phyloP scores from a whole-genome alignment of 1,284 basidiomycete genomes.

The Cryptococcus hybrid region DNA sequence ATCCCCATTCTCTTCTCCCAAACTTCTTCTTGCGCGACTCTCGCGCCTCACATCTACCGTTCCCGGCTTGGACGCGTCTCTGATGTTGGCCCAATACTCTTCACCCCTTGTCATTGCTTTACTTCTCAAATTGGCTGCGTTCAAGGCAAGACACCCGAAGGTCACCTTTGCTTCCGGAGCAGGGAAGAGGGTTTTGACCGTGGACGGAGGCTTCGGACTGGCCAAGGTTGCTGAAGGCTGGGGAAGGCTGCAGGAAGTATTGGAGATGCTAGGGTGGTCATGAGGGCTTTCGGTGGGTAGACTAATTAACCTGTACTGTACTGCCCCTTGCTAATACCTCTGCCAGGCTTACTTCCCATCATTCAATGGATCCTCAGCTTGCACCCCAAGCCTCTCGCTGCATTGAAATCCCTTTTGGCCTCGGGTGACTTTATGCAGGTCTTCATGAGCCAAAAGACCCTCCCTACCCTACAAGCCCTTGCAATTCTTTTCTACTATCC shows the following conservation, averaged over 20 bases:
- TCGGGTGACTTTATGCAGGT: conserved; percentile 3
- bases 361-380: conserved; percentile 36
- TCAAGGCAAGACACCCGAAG: conserved; percentile 19
- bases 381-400: conserved; percentile 32
- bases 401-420: conserved; percentile 19
- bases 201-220: conserved; percentile 19
- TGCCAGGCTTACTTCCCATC: conserved; percentile 33
- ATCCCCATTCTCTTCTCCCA: conserved; percentile 4
- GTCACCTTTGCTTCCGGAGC: conserved; percentile 10
- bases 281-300: conserved; percentile 41
- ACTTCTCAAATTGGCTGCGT: conserved; percentile 35
- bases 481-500: conserved; percentile 44
- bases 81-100: conserved; percentile 47
- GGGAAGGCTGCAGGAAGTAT: conserved; percentile 31
- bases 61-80: conserved; percentile 42
- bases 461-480: conserved; percentile 39
- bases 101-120: conserved; percentile 38
- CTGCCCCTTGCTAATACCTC: background rate
- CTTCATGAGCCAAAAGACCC: conserved; percentile 24
- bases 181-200: background rate
- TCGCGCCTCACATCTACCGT: conserved; percentile 32
- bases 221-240: conserved; percentile 32
- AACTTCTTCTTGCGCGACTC: conserved; percentile 24
- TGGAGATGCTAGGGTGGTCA: conserved; percentile 44
- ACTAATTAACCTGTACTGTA: background rate